Conservation (phyloP, 768 basidiomycete species). For the Trametes gibbosa region DNA sequence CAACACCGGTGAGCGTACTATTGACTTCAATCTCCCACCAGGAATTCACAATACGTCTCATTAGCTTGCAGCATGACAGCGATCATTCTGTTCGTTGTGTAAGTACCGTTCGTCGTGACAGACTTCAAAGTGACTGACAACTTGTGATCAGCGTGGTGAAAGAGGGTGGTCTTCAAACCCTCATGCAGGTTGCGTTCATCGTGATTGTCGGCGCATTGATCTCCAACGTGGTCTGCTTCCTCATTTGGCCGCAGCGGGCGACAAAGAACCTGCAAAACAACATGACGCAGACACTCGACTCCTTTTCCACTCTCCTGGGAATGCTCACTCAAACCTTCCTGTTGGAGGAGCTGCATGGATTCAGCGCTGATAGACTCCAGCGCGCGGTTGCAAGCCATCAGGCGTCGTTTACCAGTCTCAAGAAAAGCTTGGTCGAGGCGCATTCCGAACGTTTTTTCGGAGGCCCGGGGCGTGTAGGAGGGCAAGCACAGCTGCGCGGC, state of each 20-base stretch:
- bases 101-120: slow-evolving; percentile 16
- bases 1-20: slow-evolving; percentile 60
- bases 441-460: slow-evolving; percentile 72
- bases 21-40: neutral
- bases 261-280: slow-evolving; percentile 77
- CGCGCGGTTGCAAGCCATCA: slow-evolving; percentile 85
- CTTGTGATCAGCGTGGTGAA: slow-evolving; percentile 62
- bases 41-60: neutral
- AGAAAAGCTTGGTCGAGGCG: slow-evolving; percentile 83
- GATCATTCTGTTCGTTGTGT: slow-evolving; percentile 85
- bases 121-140: too few relatives aligned
- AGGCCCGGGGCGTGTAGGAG: slow-evolving; percentile 22
- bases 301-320: slow-evolving; percentile 81
- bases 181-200: slow-evolving; percentile 74
- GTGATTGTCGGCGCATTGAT: slow-evolving; percentile 72
- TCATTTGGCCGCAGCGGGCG: slow-evolving; percentile 84
- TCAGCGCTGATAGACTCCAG: slow-evolving; percentile 62
- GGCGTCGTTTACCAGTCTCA: slow-evolving; percentile 84
- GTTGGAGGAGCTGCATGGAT: slow-evolving; percentile 63
- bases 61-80: slow-evolving; percentile 82
- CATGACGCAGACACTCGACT: slow-evolving; percentile 83
- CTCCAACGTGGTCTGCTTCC: slow-evolving; percentile 82
- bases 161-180: slow-evolving; percentile 78
- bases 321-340: slow-evolving; percentile 86
- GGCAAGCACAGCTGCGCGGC: slow-evolving; percentile 19